phyloP scores from a whole-genome alignment of 371 early-diverging fungal species.

The Batkoa obscura region DNA sequence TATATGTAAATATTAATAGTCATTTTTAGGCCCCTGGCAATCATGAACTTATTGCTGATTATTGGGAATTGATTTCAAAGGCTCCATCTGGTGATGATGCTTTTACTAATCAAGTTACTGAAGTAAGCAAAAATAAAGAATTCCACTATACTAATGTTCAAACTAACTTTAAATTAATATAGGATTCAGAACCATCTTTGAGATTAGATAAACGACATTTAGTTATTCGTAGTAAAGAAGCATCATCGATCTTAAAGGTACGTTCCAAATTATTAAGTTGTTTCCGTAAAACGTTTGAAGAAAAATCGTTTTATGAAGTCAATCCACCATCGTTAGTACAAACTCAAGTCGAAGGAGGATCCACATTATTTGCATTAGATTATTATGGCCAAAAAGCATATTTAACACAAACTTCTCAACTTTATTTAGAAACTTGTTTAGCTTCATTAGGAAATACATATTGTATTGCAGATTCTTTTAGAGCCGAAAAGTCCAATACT shows the following conservation, averaged over 20 bases:
- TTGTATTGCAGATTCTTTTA: constrained; percentile 95
- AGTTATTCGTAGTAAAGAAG: constrained; percentile 86
- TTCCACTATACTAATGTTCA: no score
- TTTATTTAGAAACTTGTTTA: constrained; percentile 96
- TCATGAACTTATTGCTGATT: constrained; percentile 89
- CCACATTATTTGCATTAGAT: constrained; percentile 90
- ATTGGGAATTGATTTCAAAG: constrained; percentile 84
- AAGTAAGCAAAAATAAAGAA: constrained; percentile 12
- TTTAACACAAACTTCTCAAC: constrained; percentile 98
- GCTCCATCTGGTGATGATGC: constrained; percentile 94
- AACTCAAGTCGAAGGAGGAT: constrained; percentile 99
- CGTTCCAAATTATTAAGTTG: constrained; percentile 74
- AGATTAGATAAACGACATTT: constrained; percentile 92
- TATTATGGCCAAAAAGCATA: constrained; percentile 98
- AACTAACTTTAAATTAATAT: neutral
- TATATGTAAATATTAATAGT: neutral
- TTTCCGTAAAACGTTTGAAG: constrained; percentile 89
- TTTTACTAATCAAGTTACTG: constrained; percentile 71
- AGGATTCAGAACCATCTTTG: constrained; percentile 77
- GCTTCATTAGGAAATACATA: constrained; percentile 94
- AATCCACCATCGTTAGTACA: constrained; percentile 99
- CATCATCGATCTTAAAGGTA: constrained; percentile 78
- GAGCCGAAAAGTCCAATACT: constrained; percentile 99
- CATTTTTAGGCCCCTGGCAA: constrained; percentile 67
- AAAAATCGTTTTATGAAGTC: constrained; percentile 73